Conservation (phyloP, 768 basidiomycete species). For the Serpula lacrymans region DNA sequence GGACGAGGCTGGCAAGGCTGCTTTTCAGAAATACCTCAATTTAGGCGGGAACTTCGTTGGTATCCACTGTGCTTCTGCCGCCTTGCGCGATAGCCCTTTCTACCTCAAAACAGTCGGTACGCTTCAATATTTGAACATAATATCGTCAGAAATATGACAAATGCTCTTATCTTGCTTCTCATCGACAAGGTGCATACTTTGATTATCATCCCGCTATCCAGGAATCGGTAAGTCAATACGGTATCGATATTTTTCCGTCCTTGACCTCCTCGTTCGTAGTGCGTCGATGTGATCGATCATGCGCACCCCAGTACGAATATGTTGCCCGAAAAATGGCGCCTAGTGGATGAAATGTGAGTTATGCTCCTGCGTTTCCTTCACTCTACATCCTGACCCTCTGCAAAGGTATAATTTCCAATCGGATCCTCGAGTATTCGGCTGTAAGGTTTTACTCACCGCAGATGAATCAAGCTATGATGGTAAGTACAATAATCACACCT, state of each 20-base stretch:
- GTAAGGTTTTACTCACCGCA: conserved; percentile 58
- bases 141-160: conserved; percentile 1
- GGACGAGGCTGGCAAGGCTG: conserved; percentile 52
- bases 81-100: conserved; percentile 53
- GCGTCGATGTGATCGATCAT: conserved; percentile 51
- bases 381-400: not conserved
- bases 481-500: conserved; percentile 24
- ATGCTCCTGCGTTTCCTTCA: conserved; percentile 3
- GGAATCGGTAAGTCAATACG: conserved; percentile 47
- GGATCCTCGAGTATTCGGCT: conserved; percentile 64
- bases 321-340: conserved; percentile 49
- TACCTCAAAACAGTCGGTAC: conserved; percentile 57
- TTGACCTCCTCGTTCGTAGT: too few species aligned
- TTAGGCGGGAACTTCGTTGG: conserved; percentile 69
- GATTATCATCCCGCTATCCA: conserved; percentile 69
- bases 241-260: not conserved
- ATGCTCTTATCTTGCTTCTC: too few species aligned
- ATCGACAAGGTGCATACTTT: conserved; percentile 57
- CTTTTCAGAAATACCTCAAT: conserved; percentile 63
- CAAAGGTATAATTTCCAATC: conserved; percentile 68
- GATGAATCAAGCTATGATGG: conserved; percentile 64
- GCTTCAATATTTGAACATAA: conserved; percentile 4
- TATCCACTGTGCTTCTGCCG: conserved; percentile 64
- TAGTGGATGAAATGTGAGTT: conserved; percentile 59
- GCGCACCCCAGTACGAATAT: conserved; percentile 61